Percentiles rank a stretch among this genome's conserved stretches.
Conservation (phyloP, 73 alveolate genomes). For the Paramecium sexaurelia region DNA sequence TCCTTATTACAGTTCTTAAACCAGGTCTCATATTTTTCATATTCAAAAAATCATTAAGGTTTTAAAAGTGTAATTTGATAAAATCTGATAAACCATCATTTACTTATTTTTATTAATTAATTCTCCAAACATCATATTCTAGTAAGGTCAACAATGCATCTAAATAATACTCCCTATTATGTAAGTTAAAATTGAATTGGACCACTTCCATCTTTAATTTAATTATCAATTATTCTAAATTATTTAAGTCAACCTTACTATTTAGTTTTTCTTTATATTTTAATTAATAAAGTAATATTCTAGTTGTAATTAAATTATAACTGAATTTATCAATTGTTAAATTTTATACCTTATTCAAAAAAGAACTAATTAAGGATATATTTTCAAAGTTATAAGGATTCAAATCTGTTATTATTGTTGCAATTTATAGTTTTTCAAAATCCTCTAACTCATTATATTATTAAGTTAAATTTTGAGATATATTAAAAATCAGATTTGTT, state of each 20-base stretch:
- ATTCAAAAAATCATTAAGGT: not conserved
- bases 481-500: not conserved
- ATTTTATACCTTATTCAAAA: not conserved
- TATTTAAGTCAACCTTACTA: not conserved
- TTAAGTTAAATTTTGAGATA: not conserved
- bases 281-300: not conserved
- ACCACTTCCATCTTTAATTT: not conserved
- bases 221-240: not conserved
- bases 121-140: constrained; percentile 46
- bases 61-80: not conserved
- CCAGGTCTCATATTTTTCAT: constrained; percentile 43
- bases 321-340: not conserved
- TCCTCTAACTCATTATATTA: not conserved
- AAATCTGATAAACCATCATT: constrained; percentile 10
- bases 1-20: not conserved
- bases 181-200: not conserved
- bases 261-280: not conserved
- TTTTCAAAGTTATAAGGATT: not conserved
- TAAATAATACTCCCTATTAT: not conserved
- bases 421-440: not conserved
- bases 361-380: not conserved
- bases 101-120: not conserved
- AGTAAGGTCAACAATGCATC: not conserved
- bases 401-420: not conserved
- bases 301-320: not conserved